phyloP scores from a whole-genome alignment of 2,329 filamentous ascomycete species.

The Talaromyces amestolkiae region DNA sequence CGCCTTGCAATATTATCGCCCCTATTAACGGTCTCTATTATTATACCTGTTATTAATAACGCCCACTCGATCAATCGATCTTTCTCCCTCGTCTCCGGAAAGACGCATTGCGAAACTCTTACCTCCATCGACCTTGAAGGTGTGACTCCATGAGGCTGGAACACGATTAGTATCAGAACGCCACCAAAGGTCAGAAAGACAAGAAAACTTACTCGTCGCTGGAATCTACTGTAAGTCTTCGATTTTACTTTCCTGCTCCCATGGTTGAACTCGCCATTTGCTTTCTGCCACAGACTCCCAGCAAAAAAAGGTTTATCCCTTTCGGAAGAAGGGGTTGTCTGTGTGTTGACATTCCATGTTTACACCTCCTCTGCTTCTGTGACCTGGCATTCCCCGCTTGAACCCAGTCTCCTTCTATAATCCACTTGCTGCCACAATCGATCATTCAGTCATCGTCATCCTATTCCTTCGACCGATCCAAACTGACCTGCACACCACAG shows the following conservation, averaged over 20 bases:
- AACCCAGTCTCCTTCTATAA: slow-evolving; percentile 14
- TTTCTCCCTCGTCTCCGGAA: slow-evolving; percentile 8
- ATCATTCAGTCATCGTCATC: neutral
- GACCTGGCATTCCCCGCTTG: slow-evolving; percentile 19
- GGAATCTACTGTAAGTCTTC: neutral
- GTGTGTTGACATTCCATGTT: slow-evolving; percentile 22
- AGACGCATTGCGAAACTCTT: slow-evolving; percentile 17
- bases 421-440: slow-evolving; percentile 12
- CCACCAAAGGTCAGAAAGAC: neutral
- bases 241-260: neutral
- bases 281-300: slow-evolving; percentile 11
- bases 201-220: neutral
- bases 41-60: neutral
- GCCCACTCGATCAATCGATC: neutral
- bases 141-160: slow-evolving; percentile 15
- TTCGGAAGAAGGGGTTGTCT: slow-evolving; percentile 17
- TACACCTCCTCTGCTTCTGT: slow-evolving; percentile 17
- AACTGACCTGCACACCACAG: slow-evolving; percentile 7
- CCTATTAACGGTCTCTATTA: slow-evolving; percentile 6
- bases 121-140: slow-evolving; percentile 14
- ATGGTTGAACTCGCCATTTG: neutral
- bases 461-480: neutral
- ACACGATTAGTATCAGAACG: slow-evolving; percentile 14
- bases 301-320: slow-evolving; percentile 14
- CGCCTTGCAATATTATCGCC: slow-evolving; percentile 4